Conservation (phyloP, 108 stramenopile genomes). For the Chaetoceros muelleri region DNA sequence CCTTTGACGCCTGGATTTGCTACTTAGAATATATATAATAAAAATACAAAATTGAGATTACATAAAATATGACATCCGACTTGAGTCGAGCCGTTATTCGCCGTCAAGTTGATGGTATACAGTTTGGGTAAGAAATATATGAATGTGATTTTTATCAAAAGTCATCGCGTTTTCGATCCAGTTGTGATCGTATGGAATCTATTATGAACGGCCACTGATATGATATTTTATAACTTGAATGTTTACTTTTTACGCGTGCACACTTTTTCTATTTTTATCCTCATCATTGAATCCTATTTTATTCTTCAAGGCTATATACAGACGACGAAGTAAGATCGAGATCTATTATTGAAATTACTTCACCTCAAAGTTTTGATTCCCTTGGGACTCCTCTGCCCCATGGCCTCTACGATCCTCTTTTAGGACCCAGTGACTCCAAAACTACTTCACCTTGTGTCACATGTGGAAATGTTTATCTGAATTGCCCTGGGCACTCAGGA, state of each 20-base stretch:
- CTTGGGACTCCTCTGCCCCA: conserved; percentile 70
- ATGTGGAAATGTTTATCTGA: conserved; percentile 61
- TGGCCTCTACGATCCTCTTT: conserved; percentile 90
- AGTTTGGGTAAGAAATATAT: conserved; percentile 10
- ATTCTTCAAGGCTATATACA: conserved; percentile 53
- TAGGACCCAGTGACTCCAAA: conserved; percentile 67
- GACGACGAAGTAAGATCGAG: conserved; percentile 84
- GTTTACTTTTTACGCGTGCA: conserved; percentile 2
- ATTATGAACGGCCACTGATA: not conserved
- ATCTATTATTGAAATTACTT: conserved; percentile 84
- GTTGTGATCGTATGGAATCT: not conserved
- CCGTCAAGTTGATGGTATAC: conserved; percentile 9
- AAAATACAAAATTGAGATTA: too few species aligned
- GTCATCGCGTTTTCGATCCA: too few species aligned
- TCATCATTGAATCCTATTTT: too few species aligned
- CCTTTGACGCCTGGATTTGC: too few species aligned
- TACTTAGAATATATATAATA: too few species aligned
- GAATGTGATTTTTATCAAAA: not conserved
- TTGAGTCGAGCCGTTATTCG: conserved; percentile 8
- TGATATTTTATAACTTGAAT: not conserved
- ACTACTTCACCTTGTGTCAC: conserved; percentile 70
- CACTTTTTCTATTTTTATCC: too few species aligned
- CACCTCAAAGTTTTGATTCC: conserved; percentile 73
- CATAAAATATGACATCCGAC: not conserved
- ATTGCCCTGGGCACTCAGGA: conserved; percentile 95